A percentile compares a stretch with the other conserved stretches of the same genome.
phyloP scores from a whole-genome alignment of 2,329 filamentous ascomycete species.

The Fusarium udum region DNA sequence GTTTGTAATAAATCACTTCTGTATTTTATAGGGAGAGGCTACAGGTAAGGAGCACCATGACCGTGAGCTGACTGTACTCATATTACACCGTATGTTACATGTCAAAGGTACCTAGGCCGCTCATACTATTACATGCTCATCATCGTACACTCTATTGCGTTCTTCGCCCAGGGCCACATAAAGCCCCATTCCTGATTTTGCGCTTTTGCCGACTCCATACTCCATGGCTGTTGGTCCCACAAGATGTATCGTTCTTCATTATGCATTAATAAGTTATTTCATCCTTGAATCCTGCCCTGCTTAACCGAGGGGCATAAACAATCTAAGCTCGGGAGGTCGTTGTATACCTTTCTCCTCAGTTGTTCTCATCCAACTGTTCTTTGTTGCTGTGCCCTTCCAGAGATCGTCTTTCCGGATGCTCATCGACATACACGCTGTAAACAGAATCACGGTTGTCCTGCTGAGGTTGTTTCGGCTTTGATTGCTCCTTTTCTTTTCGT shows the following conservation, averaged over 20 bases:
- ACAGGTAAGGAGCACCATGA: not conserved
- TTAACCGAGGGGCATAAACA: not conserved
- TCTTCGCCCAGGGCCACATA: not conserved
- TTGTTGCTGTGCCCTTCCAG: not conserved
- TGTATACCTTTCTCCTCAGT: not conserved
- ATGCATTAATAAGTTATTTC: not conserved
- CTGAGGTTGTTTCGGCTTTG: not conserved
- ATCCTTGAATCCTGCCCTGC: not conserved
- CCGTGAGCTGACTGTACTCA: not conserved
- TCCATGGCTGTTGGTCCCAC: not conserved
- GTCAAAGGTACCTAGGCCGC: not conserved
- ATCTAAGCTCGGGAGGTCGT: not conserved
- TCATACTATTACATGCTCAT: not conserved
- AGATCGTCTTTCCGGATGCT: conserved; percentile 3
- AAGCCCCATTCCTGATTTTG: conserved; percentile 2
- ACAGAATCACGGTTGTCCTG: not conserved
- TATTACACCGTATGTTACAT: not conserved
- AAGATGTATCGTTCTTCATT: conserved; percentile 11
- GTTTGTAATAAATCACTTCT: not conserved
- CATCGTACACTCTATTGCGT: not conserved
- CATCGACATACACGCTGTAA: not conserved
- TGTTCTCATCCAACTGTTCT: not conserved
- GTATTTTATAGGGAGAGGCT: not conserved
- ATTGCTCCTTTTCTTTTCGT: conserved; percentile 16
- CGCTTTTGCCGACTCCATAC: not conserved